A percentile compares a stretch with the other conserved stretches of the same genome.
These are phyloP conservation scores for Fusarium robinianum DNA, from an alignment of 2,329 filamentous ascomycete species.

Conservation along the genomic window DNA sequence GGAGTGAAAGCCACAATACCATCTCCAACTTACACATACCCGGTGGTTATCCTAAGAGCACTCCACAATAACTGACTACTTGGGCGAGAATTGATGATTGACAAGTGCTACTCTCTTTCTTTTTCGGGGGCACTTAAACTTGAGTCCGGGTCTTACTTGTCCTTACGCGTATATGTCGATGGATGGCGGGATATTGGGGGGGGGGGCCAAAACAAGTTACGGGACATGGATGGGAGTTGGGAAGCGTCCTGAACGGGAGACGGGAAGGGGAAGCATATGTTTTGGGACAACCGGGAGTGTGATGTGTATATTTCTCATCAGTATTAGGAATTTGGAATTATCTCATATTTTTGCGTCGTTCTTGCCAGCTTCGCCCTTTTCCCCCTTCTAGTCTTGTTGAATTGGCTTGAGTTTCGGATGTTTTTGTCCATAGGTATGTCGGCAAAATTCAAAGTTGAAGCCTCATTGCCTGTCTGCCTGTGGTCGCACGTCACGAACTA, in stretches of 20 bases:
- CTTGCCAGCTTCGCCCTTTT: neutral
- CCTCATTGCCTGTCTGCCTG: no score
- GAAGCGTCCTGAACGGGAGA: conserved; percentile 8
- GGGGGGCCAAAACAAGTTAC: conserved; percentile 17
- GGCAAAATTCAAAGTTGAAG: no score
- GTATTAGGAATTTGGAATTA: conserved; percentile 10
- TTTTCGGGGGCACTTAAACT: no score
- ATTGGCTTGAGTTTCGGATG: no score
- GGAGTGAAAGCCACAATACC: conserved; percentile 54
- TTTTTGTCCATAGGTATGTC: no score
- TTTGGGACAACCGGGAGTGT: conserved; percentile 19
- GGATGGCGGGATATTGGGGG: conserved; percentile 5
- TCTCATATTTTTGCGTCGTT: neutral
- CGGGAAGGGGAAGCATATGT: conserved; percentile 31
- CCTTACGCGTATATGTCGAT: conserved; percentile 14
- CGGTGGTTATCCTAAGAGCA: conserved; percentile 62
- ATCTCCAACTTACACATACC: conserved; percentile 72
- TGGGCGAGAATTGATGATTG: no score
- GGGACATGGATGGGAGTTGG: conserved; percentile 4
- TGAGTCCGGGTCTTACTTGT: no score
- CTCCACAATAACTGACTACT: conserved; percentile 56
- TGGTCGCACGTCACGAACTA: no score
- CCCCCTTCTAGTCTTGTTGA: no score
- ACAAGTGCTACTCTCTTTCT: no score
- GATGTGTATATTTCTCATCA: conserved; percentile 30